Conservation (phyloP, 2,329 filamentous ascomycete species). For the Fusarium sp. region DNA sequence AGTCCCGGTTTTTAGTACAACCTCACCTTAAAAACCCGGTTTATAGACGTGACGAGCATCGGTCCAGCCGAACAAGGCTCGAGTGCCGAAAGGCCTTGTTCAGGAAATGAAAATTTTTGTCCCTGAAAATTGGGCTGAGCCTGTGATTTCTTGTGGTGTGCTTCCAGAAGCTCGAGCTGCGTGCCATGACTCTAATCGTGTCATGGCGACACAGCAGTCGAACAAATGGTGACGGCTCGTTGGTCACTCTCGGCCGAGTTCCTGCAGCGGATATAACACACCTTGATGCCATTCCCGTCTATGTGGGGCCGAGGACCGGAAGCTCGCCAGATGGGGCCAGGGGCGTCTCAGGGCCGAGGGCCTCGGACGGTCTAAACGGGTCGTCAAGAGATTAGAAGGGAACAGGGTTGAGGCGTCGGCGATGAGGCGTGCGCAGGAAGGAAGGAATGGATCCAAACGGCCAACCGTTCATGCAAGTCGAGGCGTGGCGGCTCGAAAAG, state of each 20-base stretch:
- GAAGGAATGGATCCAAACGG: not conserved
- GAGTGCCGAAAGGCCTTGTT: not conserved
- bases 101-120: not conserved
- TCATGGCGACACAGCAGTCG: conserved; percentile 9
- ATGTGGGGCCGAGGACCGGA: conserved; percentile 21
- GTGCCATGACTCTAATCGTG: conserved; percentile 2
- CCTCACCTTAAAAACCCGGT: conserved; percentile 14
- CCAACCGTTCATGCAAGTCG: not conserved
- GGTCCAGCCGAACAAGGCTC: conserved; percentile 19
- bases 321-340: conserved; percentile 1
- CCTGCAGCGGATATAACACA: conserved; percentile 3
- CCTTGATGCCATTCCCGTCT: conserved; percentile 6
- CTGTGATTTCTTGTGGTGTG: not conserved
- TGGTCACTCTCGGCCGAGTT: conserved; percentile 27
- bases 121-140: not conserved
- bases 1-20: conserved; percentile 5
- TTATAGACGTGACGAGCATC: conserved; percentile 20
- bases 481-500: not conserved
- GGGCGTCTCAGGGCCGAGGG: conserved; percentile 1
- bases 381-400: conserved; percentile 22
- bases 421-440: conserved; percentile 1
- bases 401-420: conserved; percentile 5
- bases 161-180: not conserved
- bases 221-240: not conserved
- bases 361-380: conserved; percentile 7